Conservation (phyloP, 257 asterid genomes). For the Solanum chiquidenum region DNA sequence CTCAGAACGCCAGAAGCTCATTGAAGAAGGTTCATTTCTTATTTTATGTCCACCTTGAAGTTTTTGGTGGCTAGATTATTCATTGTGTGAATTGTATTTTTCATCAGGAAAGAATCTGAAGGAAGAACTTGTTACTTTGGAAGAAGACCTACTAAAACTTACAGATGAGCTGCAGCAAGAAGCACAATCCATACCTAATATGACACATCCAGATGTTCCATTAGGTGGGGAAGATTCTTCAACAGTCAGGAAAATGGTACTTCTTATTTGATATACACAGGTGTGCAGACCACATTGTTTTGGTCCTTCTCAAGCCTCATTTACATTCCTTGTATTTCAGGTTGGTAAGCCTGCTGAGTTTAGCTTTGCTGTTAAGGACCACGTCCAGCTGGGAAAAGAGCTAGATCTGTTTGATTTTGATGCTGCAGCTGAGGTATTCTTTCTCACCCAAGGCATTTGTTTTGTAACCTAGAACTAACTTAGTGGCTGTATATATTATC, state of each 20-base stretch:
- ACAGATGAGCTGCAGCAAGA: constrained; percentile 80
- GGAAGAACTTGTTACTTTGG: constrained; percentile 67
- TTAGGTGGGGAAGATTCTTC: constrained; percentile 81
- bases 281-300: neutral
- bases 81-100: constrained; percentile 3
- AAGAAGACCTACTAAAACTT: constrained; percentile 71
- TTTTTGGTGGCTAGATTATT: neutral
- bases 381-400: constrained; percentile 86
- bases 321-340: constrained; percentile 17
- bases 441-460: constrained; percentile 19
- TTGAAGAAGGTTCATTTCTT: constrained; percentile 70
- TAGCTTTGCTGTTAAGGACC: constrained; percentile 74
- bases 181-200: constrained; percentile 93
- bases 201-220: constrained; percentile 95
- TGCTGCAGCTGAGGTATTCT: constrained; percentile 92
- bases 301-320: neutral
- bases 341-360: constrained; percentile 70
- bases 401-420: constrained; percentile 79
- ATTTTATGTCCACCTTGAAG: neutral
- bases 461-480: neutral
- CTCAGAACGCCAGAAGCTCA: constrained; percentile 70
- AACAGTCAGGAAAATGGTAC: constrained; percentile 65
- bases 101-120: constrained; percentile 67
- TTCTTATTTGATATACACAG: neutral
- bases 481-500: neutral